Base-by-base conservation (phyloP, 345 rosid species). In the Aquilaria yunnanensis region DNA sequence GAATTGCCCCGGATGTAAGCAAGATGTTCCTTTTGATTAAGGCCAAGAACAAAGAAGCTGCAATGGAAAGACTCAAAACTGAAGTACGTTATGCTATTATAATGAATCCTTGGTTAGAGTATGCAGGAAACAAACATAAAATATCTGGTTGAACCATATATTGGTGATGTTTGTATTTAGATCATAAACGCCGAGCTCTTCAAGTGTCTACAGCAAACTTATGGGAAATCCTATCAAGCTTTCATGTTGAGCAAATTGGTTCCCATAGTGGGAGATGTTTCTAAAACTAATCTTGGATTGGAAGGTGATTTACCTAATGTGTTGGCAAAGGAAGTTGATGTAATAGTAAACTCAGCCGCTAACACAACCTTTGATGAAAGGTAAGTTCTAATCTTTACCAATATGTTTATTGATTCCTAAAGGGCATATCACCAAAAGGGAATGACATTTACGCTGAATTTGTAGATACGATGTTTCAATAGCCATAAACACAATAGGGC, bases 1-100 rank as follows among this genome's bases (percentile, higher is more conserved):
- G 97, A 66, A 85, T 92, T 11, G 81, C 75, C 51, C 99, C 96
- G 3, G 92, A 94, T 59, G 96, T 94, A 54, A 87, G 97, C 10
- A 88, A 86, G 81, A 85, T 90, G 67, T 90, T 78, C 76, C 69
- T 94, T 55, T 68, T 94, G 81, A 87, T 94, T 70, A 86, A 83
- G 71, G 97, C 99, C 1, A 74, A 78, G 67, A 70, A 75, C 67
- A 76, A 82, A 81, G 95, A 90, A 74, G 85, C 87, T 57, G 99
- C 96, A 14, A 70, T 74, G 66, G 83, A 72, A 51, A 77, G 99
- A 75, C 69, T 94, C 53, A 85, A 81, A 56, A 83, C 52, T 60
- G 99, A 94, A 80, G 99, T 86, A 78, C 59, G 75, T 66, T 64
- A 30, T 49, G 5, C 47, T 10, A 10, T 57, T 50, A 29, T 56